Base-by-base conservation (phyloP, 768 basidiomycete genomes). In the Fomitopsis pulvina region DNA sequence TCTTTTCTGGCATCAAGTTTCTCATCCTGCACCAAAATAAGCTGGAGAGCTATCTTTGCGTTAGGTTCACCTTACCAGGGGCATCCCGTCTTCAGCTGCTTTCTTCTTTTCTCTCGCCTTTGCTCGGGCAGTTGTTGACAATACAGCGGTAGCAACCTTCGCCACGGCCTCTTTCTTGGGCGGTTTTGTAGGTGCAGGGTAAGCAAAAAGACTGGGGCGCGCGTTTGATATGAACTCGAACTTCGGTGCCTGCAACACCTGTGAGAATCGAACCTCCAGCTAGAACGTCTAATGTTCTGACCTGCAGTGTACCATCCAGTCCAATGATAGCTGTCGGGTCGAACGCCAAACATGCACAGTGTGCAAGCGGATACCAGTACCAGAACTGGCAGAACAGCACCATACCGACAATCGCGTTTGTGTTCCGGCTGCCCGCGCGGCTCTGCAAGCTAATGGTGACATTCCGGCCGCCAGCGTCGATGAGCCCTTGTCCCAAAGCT, bases 331-430 rank as follows among this genome's bases (percentile, higher is more conserved):
- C 93, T 12, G 96, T 99, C 2, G 96, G 94, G 49, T 91, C 87
- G 67, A 99, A 97, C 2, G 94, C 86, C 55, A 99, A 71, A 59
- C 86, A 88, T 14, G 89, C 87, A 54, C 88, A 92, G 61, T 97
- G 94, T 12, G 93, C 92, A 24, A 98, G 73, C 28, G 96, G 96
- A 69, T 94, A 99, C 96, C 96, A 99, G 66, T 98, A 98, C 96
- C 96, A 99, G 71, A 99, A 98, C 67, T 99, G 96, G 61, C 89
- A 90, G 73, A 99, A 99, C 63, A 99, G 69, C 16, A 88, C 83
- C 87, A 98, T 93, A n/a, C 96, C 96, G 28, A 98, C 92, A 55
- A 98, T 90, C 2, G 95, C 92, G 41, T 79, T 89, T 57, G 93
- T 94, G 65, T 97, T 95, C 56, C 81, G 79, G 57, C 87, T 93